Evolutionary conservation across 106 monocot species (phyloP).

Genomic region (Cymbidium sinense): DNA sequence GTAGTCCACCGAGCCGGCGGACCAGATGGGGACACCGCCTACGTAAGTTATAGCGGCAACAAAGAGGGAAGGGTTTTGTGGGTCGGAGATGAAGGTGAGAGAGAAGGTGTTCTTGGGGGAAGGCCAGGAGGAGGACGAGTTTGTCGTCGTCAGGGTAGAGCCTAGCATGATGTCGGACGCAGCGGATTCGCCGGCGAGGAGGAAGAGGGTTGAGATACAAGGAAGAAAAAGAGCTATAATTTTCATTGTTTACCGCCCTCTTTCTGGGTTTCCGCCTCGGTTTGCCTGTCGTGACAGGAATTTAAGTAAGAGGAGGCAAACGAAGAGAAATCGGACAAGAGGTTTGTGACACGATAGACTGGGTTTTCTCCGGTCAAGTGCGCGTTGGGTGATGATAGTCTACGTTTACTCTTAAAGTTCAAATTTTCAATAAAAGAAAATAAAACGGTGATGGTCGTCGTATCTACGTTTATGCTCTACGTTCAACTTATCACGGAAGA

Average conservation of each 20-base stretch:
- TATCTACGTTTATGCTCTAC: too few relatives aligned
- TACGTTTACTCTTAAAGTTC: too few relatives aligned
- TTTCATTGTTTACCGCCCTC: neutral
- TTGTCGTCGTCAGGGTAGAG: neutral
- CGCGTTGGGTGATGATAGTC: too few relatives aligned
- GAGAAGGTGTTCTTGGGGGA: conserved; percentile 10
- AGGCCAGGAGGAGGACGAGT: neutral
- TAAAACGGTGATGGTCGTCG: too few relatives aligned
- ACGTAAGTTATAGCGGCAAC: neutral
- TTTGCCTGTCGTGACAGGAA: neutral
- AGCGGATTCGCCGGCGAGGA: neutral
- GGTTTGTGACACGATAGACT: too few relatives aligned
- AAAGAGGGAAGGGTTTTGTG: conserved; percentile 6
- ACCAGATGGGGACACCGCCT: conserved; percentile 7
- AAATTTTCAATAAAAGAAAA: too few relatives aligned
- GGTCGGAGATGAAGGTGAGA: neutral
- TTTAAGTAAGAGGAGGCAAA: too few relatives aligned
- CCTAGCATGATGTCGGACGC: neutral
- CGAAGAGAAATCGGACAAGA: neutral
- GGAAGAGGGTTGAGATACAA: neutral
- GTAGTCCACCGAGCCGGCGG: neutral
- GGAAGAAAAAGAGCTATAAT: neutral
- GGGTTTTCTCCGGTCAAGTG: too few relatives aligned
- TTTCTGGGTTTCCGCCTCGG: neutral
- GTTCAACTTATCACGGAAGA: too few relatives aligned